Conservation (phyloP, 192 early-diverging fungal genomes). For the Coemansia sp. region DNA sequence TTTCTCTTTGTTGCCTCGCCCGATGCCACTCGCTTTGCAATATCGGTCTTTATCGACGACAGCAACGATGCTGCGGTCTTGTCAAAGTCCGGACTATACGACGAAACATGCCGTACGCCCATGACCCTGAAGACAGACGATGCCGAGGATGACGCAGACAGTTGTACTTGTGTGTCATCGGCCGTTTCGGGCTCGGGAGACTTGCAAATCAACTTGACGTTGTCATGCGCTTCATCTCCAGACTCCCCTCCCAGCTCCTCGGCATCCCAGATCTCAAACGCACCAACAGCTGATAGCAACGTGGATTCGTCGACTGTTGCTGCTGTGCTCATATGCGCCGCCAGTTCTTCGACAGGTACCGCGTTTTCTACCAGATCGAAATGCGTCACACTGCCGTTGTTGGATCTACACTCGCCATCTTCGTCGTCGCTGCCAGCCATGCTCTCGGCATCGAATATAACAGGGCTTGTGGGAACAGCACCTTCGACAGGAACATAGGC, state of each 20-base stretch:
- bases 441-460: slow-evolving; percentile 33
- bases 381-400: neutral
- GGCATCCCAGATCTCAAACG: slow-evolving; percentile 24
- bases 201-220: neutral
- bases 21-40: slow-evolving; percentile 29
- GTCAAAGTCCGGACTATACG: slow-evolving; percentile 48
- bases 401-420: neutral
- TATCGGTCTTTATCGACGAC: slow-evolving; percentile 50
- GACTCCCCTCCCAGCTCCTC: slow-evolving; percentile 18
- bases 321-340: neutral
- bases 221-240: neutral
- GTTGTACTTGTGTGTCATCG: neutral
- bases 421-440: slow-evolving; percentile 12
- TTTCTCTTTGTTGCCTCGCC: neutral
- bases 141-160: neutral
- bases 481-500: neutral
- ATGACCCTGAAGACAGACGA: slow-evolving; percentile 46
- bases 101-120: slow-evolving; percentile 49
- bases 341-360: slow-evolving; percentile 12
- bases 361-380: slow-evolving; percentile 49
- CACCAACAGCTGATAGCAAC: neutral
- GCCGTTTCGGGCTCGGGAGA: neutral
- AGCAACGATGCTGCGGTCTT: slow-evolving; percentile 48
- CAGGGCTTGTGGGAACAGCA: neutral
- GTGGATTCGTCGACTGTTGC: neutral